Evolutionary conservation across 305 asterid species (phyloP).

Genomic region (Solanum hybrid): DNA sequence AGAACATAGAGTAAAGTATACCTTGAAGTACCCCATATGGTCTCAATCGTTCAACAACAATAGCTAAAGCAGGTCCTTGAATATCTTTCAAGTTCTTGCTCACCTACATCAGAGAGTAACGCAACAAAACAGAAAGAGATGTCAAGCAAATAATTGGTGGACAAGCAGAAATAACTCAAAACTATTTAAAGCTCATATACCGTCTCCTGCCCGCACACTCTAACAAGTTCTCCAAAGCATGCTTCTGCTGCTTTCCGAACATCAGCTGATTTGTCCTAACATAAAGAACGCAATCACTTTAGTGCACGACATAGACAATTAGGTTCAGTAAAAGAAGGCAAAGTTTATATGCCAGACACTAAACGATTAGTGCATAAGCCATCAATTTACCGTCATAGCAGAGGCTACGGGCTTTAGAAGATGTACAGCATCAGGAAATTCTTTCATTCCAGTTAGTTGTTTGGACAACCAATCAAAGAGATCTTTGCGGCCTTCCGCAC

Average conservation of each 20-base stretch:
- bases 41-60: slow-evolving; percentile 77
- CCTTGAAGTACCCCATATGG: slow-evolving; percentile 67
- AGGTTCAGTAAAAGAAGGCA: not conserved
- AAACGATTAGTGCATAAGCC: not conserved
- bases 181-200: slow-evolving; percentile 29
- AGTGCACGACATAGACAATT: not conserved
- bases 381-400: slow-evolving; percentile 78
- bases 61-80: slow-evolving; percentile 93
- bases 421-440: slow-evolving; percentile 82
- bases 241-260: slow-evolving; percentile 98
- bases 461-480: slow-evolving; percentile 92
- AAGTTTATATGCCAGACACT: not conserved
- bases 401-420: slow-evolving; percentile 80
- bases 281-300: not conserved
- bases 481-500: slow-evolving; percentile 97
- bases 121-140: not conserved
- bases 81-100: slow-evolving; percentile 82
- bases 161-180: not conserved
- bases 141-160: not conserved
- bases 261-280: slow-evolving; percentile 96
- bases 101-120: slow-evolving; percentile 33
- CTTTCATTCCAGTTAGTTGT: slow-evolving; percentile 57
- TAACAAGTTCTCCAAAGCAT: slow-evolving; percentile 72
- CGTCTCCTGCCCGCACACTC: slow-evolving; percentile 95
- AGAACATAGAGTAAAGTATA: slow-evolving; percentile 9